Conservation (phyloP, 2,329 filamentous ascomycete species). For the Orbilia javanica region DNA sequence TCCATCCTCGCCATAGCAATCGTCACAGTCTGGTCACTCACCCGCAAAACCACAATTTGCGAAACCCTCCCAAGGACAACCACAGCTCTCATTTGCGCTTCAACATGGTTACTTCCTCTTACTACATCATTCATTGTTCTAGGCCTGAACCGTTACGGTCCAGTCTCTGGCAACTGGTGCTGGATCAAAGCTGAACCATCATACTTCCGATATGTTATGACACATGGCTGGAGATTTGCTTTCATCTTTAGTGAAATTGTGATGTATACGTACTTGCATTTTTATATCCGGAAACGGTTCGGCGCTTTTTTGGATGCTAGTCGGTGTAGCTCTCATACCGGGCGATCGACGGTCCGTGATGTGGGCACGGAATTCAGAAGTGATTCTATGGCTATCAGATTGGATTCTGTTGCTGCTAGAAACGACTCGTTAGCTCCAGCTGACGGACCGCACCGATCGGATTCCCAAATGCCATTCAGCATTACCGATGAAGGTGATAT, state of each 20-base stretch:
- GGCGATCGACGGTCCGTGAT: slow-evolving; percentile 33
- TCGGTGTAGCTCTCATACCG: slow-evolving; percentile 33
- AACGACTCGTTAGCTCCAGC: neutral
- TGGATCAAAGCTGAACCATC: slow-evolving; percentile 66
- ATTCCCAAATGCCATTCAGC: slow-evolving; percentile 25
- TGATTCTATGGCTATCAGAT: neutral
- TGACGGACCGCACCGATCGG: slow-evolving; percentile 7
- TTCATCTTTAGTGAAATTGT: slow-evolving; percentile 66
- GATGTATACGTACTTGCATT: slow-evolving; percentile 67
- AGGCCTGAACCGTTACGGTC: slow-evolving; percentile 63
- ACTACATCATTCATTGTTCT: slow-evolving; percentile 64
- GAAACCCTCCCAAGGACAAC: slow-evolving; percentile 43
- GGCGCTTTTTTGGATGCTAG: slow-evolving; percentile 41
- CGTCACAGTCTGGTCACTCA: slow-evolving; percentile 66
- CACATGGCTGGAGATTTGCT: slow-evolving; percentile 67
- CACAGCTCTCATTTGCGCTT: slow-evolving; percentile 63
- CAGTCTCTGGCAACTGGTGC: slow-evolving; percentile 69
- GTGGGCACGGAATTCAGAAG: slow-evolving; percentile 1
- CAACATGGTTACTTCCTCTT: slow-evolving; percentile 66
- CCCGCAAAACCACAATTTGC: slow-evolving; percentile 62
- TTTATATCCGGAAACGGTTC: slow-evolving; percentile 60
- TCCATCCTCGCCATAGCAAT: slow-evolving; percentile 68
- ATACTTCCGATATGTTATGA: slow-evolving; percentile 67
- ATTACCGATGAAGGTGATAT: slow-evolving; percentile 19
- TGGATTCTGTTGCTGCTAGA: slow-evolving; percentile 10